These are phyloP conservation scores for Aegilops umbellulata DNA, from an alignment of 176 grass and related monocot species.

Conservation along the genomic window DNA sequence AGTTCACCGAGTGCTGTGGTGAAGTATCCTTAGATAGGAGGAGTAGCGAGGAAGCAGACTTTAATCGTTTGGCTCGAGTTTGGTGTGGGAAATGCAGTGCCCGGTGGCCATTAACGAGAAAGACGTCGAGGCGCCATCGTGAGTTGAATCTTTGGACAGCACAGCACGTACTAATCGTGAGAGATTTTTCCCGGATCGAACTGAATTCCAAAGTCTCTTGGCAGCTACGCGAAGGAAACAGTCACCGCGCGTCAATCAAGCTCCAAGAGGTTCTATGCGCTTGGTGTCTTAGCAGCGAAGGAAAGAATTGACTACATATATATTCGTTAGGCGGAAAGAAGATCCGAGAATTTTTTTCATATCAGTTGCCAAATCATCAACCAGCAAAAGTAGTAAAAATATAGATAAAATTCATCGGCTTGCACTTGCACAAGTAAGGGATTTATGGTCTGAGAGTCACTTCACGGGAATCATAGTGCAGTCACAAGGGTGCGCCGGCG, in stretches of 20 bases:
- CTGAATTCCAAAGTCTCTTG: background rate
- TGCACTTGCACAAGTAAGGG: too few species aligned
- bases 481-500: too few species aligned
- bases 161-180: background rate
- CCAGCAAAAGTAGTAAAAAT: background rate
- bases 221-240: background rate
- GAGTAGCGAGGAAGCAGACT: too few species aligned
- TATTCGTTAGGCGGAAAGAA: too few species aligned
- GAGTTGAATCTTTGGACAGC: conserved; percentile 2
- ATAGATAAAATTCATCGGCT: too few species aligned
- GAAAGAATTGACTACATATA: too few species aligned
- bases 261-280: too few species aligned
- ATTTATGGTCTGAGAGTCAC: too few species aligned
- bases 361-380: background rate
- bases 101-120: background rate
- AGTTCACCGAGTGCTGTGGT: background rate
- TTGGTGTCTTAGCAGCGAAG: too few species aligned
- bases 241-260: background rate
- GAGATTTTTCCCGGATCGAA: background rate
- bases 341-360: background rate
- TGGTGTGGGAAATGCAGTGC: background rate
- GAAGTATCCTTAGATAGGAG: background rate
- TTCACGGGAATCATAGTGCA: too few species aligned
- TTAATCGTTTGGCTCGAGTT: conserved; percentile 6
- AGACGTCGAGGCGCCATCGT: background rate